Base-by-base conservation (phyloP, 306 rosid genomes). In the Begonia fuchsioides region DNA sequence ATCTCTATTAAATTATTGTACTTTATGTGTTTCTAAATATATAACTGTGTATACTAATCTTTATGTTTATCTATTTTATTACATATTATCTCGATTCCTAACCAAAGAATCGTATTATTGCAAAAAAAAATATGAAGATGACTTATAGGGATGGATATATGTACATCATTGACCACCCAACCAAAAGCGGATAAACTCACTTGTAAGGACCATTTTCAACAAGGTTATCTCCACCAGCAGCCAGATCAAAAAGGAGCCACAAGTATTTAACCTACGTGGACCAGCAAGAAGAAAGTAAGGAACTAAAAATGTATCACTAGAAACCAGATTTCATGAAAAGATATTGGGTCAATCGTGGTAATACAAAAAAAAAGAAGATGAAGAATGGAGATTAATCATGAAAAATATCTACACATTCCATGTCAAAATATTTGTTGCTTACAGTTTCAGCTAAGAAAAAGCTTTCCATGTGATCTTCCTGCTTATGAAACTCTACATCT, bases 391-490 rank as follows among this genome's bases (percentile, higher is more conserved):
- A 1, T 26, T 8, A 26, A 26, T 26, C 35, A 2, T 26, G 7
- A 26, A 26, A 6, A 26, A 26, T 26, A 5, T 26, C 35, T 1
- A 26, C 7, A 26, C 57, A 56, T n/a, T n/a, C n/a, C n/a, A n/a
- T n/a, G n/a, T n/a, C n/a, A n/a, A n/a, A n/a, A n/a, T n/a, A n/a
- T 45, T 38, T 43, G 35, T 53, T 65, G 52, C 83, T 71, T 69
- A 84, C 97, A 2, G 97, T 88, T 76, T 88, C 97, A 17, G 97
- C 93, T 17, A 88, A 74, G 69, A 88, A 88, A 71, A 88, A 88
- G 73, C 97, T 88, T 70, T 88, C 97, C 97, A 88, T 88, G 69
- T 88, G 93, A 58, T 88, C 97, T 70, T 88, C 95, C 62, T 88
- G 86, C 57, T 62, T 72, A 73, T 88, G 97, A 58, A 63, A 50